Conservation (phyloP, 768 basidiomycete genomes). For the Agaricus sinodeliciosus region DNA sequence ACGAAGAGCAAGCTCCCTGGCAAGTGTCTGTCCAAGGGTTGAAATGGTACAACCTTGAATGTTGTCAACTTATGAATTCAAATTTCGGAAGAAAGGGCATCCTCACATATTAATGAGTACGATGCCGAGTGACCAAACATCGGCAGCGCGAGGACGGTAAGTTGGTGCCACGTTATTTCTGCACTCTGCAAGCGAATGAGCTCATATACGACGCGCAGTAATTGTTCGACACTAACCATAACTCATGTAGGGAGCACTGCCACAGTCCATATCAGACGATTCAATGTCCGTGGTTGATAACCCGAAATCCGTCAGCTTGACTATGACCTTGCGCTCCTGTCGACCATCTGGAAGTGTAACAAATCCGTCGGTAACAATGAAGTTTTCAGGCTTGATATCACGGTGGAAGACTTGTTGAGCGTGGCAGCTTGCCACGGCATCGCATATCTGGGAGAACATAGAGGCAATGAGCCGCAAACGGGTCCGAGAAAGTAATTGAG, state of each 20-base stretch:
- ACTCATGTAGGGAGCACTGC: slow-evolving; percentile 98
- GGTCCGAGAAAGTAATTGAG: slow-evolving; percentile 77
- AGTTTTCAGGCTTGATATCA: slow-evolving; percentile 99
- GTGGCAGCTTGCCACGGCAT: slow-evolving; percentile 93
- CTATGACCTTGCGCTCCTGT: slow-evolving; percentile 81
- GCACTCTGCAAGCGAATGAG: slow-evolving; percentile 58
- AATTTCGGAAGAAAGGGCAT: slow-evolving; percentile 1
- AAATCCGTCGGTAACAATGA: slow-evolving; percentile 86
- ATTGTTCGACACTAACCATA: slow-evolving; percentile 54
- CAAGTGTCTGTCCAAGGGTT: slow-evolving; percentile 98
- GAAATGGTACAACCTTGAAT: slow-evolving; percentile 84
- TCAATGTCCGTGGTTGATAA: slow-evolving; percentile 84
- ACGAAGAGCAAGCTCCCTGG: slow-evolving; percentile 73
- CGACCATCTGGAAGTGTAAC: slow-evolving; percentile 45
- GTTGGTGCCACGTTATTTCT: slow-evolving; percentile 95
- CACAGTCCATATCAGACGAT: slow-evolving; percentile 96
- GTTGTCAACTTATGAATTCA: slow-evolving; percentile 8
- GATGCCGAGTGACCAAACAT: slow-evolving; percentile 98
- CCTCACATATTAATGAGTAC: slow-evolving; percentile 96
- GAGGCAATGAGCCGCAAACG: slow-evolving; percentile 89
- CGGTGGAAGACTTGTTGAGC: slow-evolving; percentile 87
- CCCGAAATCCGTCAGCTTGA: slow-evolving; percentile 97
- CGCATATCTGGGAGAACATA: slow-evolving; percentile 99
- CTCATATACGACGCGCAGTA: slow-evolving; percentile 9
- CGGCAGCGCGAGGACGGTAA: slow-evolving; percentile 90